Conservation (phyloP, 176 grass and related monocot species). For the Canna indica region DNA sequence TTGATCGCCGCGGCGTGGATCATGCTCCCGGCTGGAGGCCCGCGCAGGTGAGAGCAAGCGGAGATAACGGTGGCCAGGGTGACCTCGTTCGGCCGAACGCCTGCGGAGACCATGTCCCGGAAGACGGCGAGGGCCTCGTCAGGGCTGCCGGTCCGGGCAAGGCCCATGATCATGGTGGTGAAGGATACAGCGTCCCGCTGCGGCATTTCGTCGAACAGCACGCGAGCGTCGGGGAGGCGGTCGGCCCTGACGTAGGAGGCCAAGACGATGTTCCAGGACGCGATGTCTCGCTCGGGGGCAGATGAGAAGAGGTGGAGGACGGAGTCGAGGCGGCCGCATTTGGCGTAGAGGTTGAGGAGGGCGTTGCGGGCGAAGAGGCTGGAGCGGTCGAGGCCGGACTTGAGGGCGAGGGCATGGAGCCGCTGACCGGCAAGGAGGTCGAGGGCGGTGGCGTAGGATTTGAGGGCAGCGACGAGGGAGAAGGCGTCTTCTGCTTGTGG, state of each 20-base stretch:
- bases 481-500: slow-evolving; percentile 3
- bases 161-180: slow-evolving; percentile 46
- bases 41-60: background rate
- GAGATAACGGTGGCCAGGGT: slow-evolving; percentile 28
- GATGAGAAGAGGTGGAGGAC: slow-evolving; percentile 43
- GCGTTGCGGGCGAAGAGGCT: slow-evolving; percentile 64
- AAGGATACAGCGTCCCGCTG: slow-evolving; percentile 43
- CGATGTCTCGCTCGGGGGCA: slow-evolving; percentile 13
- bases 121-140: slow-evolving; percentile 34
- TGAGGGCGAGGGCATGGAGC: slow-evolving; percentile 53
- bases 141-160: slow-evolving; percentile 12
- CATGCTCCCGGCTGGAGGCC: background rate
- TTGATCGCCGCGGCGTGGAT: slow-evolving; percentile 22
- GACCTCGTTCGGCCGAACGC: slow-evolving; percentile 33
- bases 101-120: slow-evolving; percentile 33
- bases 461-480: slow-evolving; percentile 46
- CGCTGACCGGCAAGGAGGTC: slow-evolving; percentile 27
- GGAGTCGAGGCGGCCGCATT: slow-evolving; percentile 4
- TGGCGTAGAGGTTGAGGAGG: slow-evolving; percentile 51
- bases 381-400: slow-evolving; percentile 37
- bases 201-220: slow-evolving; percentile 31
- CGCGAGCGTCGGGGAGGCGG: slow-evolving; percentile 20
- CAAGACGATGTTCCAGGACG: slow-evolving; percentile 39
- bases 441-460: slow-evolving; percentile 27
- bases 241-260: slow-evolving; percentile 19